phyloP scores from a whole-genome alignment of 2,329 filamentous ascomycete species.

The Nectriaceae sp. region DNA sequence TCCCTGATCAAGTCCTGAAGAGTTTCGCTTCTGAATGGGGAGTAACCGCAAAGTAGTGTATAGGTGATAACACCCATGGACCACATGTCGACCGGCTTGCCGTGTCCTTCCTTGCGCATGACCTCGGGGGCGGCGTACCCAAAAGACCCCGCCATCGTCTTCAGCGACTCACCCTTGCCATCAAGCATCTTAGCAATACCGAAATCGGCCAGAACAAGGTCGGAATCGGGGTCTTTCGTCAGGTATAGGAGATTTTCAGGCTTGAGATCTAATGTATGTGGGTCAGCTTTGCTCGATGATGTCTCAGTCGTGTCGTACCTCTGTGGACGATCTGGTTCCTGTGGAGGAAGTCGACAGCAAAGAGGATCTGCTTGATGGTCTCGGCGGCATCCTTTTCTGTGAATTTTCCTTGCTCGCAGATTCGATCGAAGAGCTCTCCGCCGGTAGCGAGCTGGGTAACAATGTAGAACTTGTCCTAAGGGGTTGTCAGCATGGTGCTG shows the following conservation, averaged over 20 bases:
- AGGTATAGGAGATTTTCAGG: constrained; percentile 97
- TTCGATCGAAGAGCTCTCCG: constrained; percentile 95
- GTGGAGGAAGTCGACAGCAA: constrained; percentile 93
- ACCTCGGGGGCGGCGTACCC: constrained; percentile 97
- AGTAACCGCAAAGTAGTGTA: constrained; percentile 96
- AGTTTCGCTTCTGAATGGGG: constrained; percentile 94
- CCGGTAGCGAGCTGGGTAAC: constrained; percentile 95
- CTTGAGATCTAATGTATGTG: constrained; percentile 74
- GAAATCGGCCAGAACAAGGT: constrained; percentile 93
- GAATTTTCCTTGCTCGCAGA: constrained; percentile 97
- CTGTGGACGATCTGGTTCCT: constrained; percentile 93
- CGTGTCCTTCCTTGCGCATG: constrained; percentile 96
- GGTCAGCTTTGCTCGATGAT: constrained; percentile 3
- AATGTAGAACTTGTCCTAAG: constrained; percentile 98
- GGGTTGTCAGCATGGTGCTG: neutral
- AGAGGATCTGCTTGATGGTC: constrained; percentile 91
- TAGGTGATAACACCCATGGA: constrained; percentile 98
- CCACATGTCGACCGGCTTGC: constrained; percentile 99
- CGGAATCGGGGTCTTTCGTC: constrained; percentile 73
- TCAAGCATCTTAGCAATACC: constrained; percentile 99
- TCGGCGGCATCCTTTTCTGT: constrained; percentile 97
- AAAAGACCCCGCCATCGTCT: constrained; percentile 98
- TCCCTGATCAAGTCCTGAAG: constrained; percentile 92
- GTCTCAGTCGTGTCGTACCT: constrained; percentile 54
- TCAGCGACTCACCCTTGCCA: constrained; percentile 85